Evolutionary conservation across 306 rosid species (phyloP), one percentile per base, ranked within the genome.

Genomic region (Acacia acuminata): DNA sequence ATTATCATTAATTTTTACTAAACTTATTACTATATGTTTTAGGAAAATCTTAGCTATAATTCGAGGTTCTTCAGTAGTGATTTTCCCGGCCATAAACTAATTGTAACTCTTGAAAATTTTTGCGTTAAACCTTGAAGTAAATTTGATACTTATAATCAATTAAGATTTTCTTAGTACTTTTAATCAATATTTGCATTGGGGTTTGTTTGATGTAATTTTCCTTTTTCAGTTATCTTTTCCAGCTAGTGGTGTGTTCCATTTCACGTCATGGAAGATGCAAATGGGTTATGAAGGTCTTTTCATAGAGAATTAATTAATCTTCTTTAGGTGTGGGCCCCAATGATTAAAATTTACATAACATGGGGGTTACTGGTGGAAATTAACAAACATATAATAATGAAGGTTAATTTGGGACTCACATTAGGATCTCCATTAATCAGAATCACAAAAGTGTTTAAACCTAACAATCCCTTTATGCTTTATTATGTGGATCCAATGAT

Each of bases 401-500:
- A 85, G 72, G 55, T 74, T 60, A 70, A 82, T 50, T 66, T 74
- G 22, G 72, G 84, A 78, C 36, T 86, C 82, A 81, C 86, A 82
- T 86, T 77, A 73, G 87, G 88, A 90, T 86, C 77, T 77, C 77
- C 77, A 82, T 79, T 79, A 80, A 73, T 83, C 61, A 73, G 83
- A 75, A 58, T 77, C 61, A 43, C 40, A 69, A 74, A 84, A 75
- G 73, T 45, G 76, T 55, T 77, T 79, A 38, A 82, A 85, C 94
- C 91, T 85, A 87, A 85, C 82, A 75, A 77, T 85, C 87, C 87
- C 42, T 88, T 89, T 84, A 73, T 79, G 84, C 86, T 88, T 90
- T 88, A 74, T 88, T 82, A 75, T 85, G 82, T 81, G 90, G 88
- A 90, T 91, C 93, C 94, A 89, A 90, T 90, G 96, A 86, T 84